Percentiles rank a stretch among this genome's conserved stretches.
These are phyloP conservation scores for Verticillium zaregamsianum DNA, from an alignment of 2,329 filamentous ascomycete species.

Conservation along the genomic window DNA sequence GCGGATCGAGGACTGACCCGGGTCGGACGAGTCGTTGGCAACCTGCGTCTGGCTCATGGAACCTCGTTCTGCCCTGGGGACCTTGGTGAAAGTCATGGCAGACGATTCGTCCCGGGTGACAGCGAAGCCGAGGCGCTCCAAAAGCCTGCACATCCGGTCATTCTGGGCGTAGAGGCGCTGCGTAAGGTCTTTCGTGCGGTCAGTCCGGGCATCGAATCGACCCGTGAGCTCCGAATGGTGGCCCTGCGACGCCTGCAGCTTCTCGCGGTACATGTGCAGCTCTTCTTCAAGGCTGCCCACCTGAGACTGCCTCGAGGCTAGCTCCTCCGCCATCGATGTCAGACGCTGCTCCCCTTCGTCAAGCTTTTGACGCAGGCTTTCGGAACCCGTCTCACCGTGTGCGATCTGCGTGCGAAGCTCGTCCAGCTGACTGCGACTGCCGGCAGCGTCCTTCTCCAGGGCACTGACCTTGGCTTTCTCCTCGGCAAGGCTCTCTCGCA, in stretches of 20 bases:
- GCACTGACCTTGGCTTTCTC: constrained; percentile 51
- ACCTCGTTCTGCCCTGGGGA: constrained; percentile 56
- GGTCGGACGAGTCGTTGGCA: constrained; percentile 54
- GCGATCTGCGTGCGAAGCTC: constrained; percentile 68
- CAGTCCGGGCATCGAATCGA: constrained; percentile 66
- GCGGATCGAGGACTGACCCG: constrained; percentile 41
- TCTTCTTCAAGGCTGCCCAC: constrained; percentile 74
- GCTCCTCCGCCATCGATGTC: constrained; percentile 61
- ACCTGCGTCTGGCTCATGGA: constrained; percentile 41
- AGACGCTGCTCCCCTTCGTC: constrained; percentile 73
- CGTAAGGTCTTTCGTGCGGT: constrained; percentile 76
- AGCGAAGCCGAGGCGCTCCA: constrained; percentile 84
- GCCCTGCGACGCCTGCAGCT: constrained; percentile 50
- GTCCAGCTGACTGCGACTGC: constrained; percentile 66
- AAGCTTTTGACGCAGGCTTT: constrained; percentile 69
- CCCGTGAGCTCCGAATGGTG: constrained; percentile 46
- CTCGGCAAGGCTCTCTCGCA: constrained; percentile 49
- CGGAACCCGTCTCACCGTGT: constrained; percentile 79
- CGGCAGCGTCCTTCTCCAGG: constrained; percentile 53
- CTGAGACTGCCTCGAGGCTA: constrained; percentile 72
- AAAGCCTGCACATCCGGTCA: constrained; percentile 73
- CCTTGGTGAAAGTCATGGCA: constrained; percentile 70
- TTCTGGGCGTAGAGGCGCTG: constrained; percentile 80
- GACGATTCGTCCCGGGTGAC: constrained; percentile 68
- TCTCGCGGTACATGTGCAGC: constrained; percentile 63